Evolutionary conservation across 1,284 basidiomycete genomes (phyloP).

Genomic region (Rhizoctonia solani): DNA sequence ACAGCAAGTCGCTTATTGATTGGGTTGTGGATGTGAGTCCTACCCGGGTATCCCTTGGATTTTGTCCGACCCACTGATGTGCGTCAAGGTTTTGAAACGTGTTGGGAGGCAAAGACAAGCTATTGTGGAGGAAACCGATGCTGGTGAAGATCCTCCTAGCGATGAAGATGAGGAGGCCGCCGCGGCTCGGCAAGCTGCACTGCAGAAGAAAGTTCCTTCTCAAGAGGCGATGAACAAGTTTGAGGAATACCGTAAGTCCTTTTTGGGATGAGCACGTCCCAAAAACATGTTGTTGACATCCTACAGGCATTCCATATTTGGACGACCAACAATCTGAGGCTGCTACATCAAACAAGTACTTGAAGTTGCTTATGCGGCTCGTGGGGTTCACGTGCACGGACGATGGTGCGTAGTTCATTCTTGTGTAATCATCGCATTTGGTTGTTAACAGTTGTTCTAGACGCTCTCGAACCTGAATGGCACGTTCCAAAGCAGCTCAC

Average conservation of each 20-base stretch:
- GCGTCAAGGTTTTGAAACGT: conserved; percentile 66
- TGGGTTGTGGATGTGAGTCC: conserved; percentile 77
- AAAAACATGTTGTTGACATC: background rate
- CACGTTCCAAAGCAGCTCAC: conserved; percentile 69
- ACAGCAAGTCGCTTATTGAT: conserved; percentile 66
- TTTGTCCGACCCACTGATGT: background rate
- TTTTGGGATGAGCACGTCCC: background rate
- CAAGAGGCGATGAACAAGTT: conserved; percentile 73
- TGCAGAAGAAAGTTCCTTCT: conserved; percentile 55
- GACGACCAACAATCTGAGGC: conserved; percentile 74
- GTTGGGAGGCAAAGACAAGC: conserved; percentile 69
- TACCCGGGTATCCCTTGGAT: background rate
- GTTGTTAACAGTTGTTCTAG: conserved; percentile 47
- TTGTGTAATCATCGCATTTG: background rate
- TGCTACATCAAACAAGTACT: conserved; percentile 71
- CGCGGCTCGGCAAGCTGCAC: conserved; percentile 49
- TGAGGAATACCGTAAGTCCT: conserved; percentile 69
- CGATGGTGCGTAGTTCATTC: conserved; percentile 55
- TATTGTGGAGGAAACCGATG: conserved; percentile 73
- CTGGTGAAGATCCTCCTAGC: conserved; percentile 43
- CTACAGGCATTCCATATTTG: conserved; percentile 71
- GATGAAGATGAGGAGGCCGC: conserved; percentile 53
- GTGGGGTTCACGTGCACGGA: conserved; percentile 64
- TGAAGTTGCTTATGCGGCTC: conserved; percentile 82
- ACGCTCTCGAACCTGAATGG: conserved; percentile 76